Evolutionary conservation across 2,329 filamentous ascomycete genomes (phyloP).

Genomic region (Epichloe glyceriae): DNA sequence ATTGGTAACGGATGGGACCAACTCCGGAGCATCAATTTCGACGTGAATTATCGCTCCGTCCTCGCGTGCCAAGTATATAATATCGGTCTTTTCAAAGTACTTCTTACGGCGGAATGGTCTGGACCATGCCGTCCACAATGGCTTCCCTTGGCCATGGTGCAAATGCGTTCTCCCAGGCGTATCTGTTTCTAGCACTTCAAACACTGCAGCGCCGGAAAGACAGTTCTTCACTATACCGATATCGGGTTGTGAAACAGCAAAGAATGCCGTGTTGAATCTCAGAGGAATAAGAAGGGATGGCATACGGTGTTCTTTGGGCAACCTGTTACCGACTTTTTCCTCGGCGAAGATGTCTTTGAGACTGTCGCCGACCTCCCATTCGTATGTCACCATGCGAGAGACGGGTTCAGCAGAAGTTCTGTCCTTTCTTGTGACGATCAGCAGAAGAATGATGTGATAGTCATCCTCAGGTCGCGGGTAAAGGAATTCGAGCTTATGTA

Average conservation of each 20-base stretch:
- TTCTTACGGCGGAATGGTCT: constrained; percentile 55
- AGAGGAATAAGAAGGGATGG: constrained; percentile 62
- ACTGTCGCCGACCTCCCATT: constrained; percentile 43
- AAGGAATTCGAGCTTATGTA: constrained; percentile 79
- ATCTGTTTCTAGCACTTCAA: constrained; percentile 30
- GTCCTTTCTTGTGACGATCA: constrained; percentile 41
- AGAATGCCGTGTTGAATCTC: constrained; percentile 55
- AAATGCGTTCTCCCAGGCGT: constrained; percentile 28
- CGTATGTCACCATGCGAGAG: constrained; percentile 42
- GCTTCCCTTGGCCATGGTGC: constrained; percentile 33
- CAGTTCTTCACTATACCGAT: constrained; percentile 44
- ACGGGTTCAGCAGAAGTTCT: constrained; percentile 12
- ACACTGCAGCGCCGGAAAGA: constrained; percentile 37
- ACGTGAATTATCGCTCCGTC: constrained; percentile 69
- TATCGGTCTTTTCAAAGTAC: constrained; percentile 54
- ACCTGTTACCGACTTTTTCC: constrained; percentile 34
- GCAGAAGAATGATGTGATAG: constrained; percentile 61
- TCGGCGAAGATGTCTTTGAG: constrained; percentile 31
- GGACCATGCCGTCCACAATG: constrained; percentile 76
- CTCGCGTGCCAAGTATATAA: constrained; percentile 76
- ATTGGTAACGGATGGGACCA: constrained; percentile 40
- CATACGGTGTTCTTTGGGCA: constrained; percentile 41
- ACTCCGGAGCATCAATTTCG: constrained; percentile 47
- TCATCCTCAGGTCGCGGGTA: constrained; percentile 54
- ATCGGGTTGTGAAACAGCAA: constrained; percentile 48